Evolutionary conservation across 495 filamentous ascomycete species (phyloP).

Genomic region (Aspergillus affinis): DNA sequence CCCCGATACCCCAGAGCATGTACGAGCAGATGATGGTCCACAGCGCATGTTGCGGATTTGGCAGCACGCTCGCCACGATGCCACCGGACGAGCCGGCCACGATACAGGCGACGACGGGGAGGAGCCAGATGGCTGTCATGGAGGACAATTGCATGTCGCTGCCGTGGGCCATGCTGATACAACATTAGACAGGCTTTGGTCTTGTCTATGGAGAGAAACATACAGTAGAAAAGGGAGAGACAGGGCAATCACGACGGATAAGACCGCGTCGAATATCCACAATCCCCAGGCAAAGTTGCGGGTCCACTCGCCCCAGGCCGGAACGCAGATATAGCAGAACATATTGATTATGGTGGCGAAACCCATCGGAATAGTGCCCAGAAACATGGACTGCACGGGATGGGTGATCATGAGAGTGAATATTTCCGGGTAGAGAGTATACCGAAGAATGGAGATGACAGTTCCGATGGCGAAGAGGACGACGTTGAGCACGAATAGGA

Average conservation of each 20-base stretch:
- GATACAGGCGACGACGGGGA: conserved; percentile 59
- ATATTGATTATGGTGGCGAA: conserved; percentile 63
- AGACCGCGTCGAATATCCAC: conserved; percentile 59
- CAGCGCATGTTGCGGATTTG: conserved; percentile 51
- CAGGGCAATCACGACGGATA: conserved; percentile 51
- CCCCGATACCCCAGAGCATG: conserved; percentile 59
- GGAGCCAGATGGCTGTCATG: conserved; percentile 61
- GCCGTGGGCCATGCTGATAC: conserved; percentile 33
- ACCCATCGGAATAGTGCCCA: conserved; percentile 64
- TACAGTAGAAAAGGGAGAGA: conserved; percentile 58
- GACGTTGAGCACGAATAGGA: conserved; percentile 56
- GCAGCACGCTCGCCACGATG: conserved; percentile 53
- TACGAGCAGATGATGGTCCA: conserved; percentile 57
- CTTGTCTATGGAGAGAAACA: conserved; percentile 11
- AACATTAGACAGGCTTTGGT: neutral
- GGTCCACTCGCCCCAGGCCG: conserved; percentile 46
- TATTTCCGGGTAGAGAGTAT: conserved; percentile 56
- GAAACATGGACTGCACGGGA: conserved; percentile 59
- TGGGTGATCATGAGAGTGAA: conserved; percentile 57
- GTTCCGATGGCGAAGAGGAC: conserved; percentile 43
- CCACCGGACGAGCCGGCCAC: conserved; percentile 59
- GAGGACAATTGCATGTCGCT: conserved; percentile 33
- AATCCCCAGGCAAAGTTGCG: conserved; percentile 48
- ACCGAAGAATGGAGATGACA: conserved; percentile 52
- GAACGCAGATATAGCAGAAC: conserved; percentile 54